Base-by-base conservation (phyloP, 768 basidiomycete genomes). In the Termitomyces sp. region DNA sequence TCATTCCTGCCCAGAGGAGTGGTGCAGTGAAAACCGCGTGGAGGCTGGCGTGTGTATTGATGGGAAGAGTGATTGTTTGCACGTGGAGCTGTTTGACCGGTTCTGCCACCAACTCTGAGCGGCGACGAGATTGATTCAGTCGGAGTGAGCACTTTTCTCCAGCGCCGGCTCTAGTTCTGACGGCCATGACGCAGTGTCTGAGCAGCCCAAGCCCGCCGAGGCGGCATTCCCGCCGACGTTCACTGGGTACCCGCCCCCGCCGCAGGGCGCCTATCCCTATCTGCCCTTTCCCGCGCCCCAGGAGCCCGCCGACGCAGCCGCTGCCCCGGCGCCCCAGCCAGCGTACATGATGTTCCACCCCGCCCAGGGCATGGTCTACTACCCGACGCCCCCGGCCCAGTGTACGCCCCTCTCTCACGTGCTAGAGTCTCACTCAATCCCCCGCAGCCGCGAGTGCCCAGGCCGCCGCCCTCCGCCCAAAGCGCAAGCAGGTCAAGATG, bases 401-500 rank as follows among this genome's bases (percentile, higher is more conserved):
- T 65, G 76, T 78, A 63, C 50, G 67, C 9, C 37, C 39, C 9
- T 3, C 39, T 9, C 8, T 41, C 39, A 41, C 39, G 39, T 41
- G 39, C n/a, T n/a, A 3, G 9, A 8, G 3, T 9, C 18, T n/a
- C 16, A 10, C 39, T 41, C 8, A 41, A 1, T 9, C 13, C 5
- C 24, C 10, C 6, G n/a, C n/a, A n/a, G n/a, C 41, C n/a, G 43
- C 70, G 31, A 63, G 66, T 39, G 64, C 58, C 39, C 62, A 68
- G 24, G 36, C 72, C 4, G 51, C 69, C 3, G 67, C 72, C 0
- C 46, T 68, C 8, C 72, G 85, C 59, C 83, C 87, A 2, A 93
- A 93, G 72, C 88, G 91, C 60, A 85, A 84, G 64, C 91, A 93
- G 68, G 92, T 93, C 65, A 93, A 93, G 78, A 92, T 92, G 76